Percentiles rank a stretch among this genome's conserved stretches.
Conservation (phyloP, 495 filamentous ascomycete species). For the Hypoxylon intermedium region DNA sequence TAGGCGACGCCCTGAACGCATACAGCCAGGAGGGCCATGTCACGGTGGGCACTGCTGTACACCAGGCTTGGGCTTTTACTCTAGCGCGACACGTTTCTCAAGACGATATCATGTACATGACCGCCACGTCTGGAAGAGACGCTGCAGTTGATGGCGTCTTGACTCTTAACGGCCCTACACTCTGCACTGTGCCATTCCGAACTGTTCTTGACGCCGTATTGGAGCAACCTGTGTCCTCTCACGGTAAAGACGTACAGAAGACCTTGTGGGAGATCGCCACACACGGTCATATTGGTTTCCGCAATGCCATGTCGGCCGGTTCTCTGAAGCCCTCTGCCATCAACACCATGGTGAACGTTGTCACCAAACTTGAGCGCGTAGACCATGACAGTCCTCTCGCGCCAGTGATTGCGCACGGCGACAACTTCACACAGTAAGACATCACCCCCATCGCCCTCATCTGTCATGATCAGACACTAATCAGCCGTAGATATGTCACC, state of each 20-base stretch:
- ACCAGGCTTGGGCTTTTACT: neutral
- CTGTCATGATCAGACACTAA: too few relatives aligned
- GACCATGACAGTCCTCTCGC: conserved; percentile 13
- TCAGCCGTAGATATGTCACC: too few relatives aligned
- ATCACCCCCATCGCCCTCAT: too few relatives aligned
- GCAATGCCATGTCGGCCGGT: conserved; percentile 2
- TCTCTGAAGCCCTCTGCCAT: conserved; percentile 1
- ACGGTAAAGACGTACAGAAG: conserved; percentile 3
- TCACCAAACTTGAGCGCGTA: conserved; percentile 34
- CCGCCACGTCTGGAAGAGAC: conserved; percentile 29
- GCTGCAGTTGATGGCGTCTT: conserved; percentile 29
- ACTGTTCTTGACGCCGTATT: neutral
- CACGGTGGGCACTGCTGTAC: neutral
- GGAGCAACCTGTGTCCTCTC: neutral
- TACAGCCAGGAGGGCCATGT: neutral
- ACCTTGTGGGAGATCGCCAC: conserved; percentile 21
- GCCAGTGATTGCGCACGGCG: neutral
- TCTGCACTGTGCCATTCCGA: conserved; percentile 1
- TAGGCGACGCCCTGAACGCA: neutral
- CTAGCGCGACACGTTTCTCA: neutral
- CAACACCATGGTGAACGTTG: conserved; percentile 19
- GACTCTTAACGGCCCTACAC: neutral
- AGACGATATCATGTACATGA: conserved; percentile 7
- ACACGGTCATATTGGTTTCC: conserved; percentile 10
- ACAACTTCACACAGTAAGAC: conserved; percentile 1